Evolutionary conservation across 306 rosid genomes (phyloP).

Genomic region (Ormosia emarginata): DNA sequence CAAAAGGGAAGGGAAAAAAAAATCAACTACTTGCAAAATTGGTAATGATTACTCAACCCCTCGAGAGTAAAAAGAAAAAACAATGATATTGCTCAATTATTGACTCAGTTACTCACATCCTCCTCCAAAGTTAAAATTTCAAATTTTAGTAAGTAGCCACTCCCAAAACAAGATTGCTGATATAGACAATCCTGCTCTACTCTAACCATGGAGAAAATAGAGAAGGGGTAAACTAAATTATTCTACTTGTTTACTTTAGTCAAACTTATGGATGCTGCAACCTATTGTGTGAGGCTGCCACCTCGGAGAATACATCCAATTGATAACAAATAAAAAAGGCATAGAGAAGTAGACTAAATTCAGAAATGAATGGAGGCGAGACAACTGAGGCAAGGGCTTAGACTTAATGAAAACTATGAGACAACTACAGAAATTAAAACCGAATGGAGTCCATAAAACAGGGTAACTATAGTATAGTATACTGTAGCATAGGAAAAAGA

Average conservation of each 20-base stretch:
- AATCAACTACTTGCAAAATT: neutral
- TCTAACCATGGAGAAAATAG: neutral
- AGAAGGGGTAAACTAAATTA: neutral
- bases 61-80: neutral
- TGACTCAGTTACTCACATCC: neutral
- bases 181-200: neutral
- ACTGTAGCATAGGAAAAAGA: too few relatives aligned
- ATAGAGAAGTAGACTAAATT: too few relatives aligned
- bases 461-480: too few relatives aligned
- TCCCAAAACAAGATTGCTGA: neutral
- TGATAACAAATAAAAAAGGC: too few relatives aligned
- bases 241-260: neutral
- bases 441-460: neutral
- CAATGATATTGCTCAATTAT: neutral
- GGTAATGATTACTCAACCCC: neutral
- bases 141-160: neutral
- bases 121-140: neutral
- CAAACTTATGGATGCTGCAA: neutral
- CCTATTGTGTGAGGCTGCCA: too few relatives aligned
- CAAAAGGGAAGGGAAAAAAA: neutral
- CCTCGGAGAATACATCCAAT: too few relatives aligned
- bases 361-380: too few relatives aligned
- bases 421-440: neutral
- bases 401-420: neutral
- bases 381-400: neutral